Conservation (phyloP, 768 basidiomycete species). For the Boletellus sp. region DNA sequence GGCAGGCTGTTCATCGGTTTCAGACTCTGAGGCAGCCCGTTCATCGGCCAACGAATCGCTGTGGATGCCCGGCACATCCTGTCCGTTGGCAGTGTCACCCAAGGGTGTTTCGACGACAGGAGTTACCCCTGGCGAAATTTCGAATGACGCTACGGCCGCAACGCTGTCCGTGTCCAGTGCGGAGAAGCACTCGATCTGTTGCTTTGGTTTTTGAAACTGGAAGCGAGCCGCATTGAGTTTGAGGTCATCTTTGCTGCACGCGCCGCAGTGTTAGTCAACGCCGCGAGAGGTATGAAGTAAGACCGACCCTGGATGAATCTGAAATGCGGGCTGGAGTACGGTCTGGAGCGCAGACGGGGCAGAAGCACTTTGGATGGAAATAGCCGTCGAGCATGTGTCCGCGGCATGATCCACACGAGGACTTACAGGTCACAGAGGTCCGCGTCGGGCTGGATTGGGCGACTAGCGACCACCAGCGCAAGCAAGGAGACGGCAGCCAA, state of each 20-base stretch:
- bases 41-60: too few relatives aligned
- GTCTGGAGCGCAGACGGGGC: conserved; percentile 25
- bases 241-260: conserved; percentile 17
- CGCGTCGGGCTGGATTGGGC: conserved; percentile 32
- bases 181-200: conserved; percentile 30
- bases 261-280: conserved; percentile 14
- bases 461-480: conserved; percentile 44
- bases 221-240: conserved; percentile 27
- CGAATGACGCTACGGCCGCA: conserved; percentile 30
- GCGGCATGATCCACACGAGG: conserved; percentile 6
- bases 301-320: conserved; percentile 35
- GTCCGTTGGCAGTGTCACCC: conserved; percentile 21
- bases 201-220: conserved; percentile 28
- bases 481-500: conserved; percentile 39
- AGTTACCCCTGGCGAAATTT: conserved; percentile 6
- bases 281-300: conserved; percentile 11
- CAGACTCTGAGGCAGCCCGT: too few relatives aligned
- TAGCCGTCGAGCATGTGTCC: conserved; percentile 12
- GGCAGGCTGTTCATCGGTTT: background rate
- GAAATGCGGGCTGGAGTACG: conserved; percentile 35
- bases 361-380: conserved; percentile 10
- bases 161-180: conserved; percentile 25
- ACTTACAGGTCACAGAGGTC: conserved; percentile 32
- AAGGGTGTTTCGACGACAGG: conserved; percentile 20
- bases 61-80: conserved; percentile 21